Evolutionary conservation across 1,284 basidiomycete genomes (phyloP).

Genomic region (Tremellales sp.): DNA sequence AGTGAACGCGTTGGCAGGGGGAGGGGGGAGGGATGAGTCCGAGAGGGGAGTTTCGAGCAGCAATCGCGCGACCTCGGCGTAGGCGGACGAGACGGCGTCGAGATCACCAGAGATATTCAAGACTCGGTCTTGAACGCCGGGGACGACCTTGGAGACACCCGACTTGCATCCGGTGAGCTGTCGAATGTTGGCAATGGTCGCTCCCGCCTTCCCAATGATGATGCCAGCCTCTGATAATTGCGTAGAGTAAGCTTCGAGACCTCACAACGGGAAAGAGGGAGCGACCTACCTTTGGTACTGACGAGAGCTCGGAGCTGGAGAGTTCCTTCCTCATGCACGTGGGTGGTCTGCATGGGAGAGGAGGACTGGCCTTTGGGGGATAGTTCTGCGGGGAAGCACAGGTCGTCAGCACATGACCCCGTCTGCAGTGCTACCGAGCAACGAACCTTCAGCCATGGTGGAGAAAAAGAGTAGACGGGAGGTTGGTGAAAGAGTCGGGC

Average conservation of each 20-base stretch:
- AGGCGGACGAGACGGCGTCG: conserved; percentile 90
- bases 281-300: conserved; percentile 65
- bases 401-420: no score
- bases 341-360: conserved; percentile 1
- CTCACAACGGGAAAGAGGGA: not conserved
- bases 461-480: no score
- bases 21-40: conserved; percentile 66
- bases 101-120: conserved; percentile 88
- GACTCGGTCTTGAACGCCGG: conserved; percentile 95
- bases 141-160: conserved; percentile 96
- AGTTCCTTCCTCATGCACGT: conserved; percentile 55
- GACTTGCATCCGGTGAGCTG: conserved; percentile 95
- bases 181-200: conserved; percentile 93
- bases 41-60: conserved; percentile 66
- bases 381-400: no score
- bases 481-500: no score
- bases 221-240: conserved; percentile 72
- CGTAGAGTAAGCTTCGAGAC: not conserved
- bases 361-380: no score
- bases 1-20: conserved; percentile 67
- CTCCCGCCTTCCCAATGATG: conserved; percentile 90
- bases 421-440: no score
- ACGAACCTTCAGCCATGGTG: no score
- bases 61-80: conserved; percentile 89
- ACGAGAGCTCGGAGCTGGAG: conserved; percentile 90